phyloP scores from a whole-genome alignment of 208 protist species.

The Trypanosoma vivax region DNA sequence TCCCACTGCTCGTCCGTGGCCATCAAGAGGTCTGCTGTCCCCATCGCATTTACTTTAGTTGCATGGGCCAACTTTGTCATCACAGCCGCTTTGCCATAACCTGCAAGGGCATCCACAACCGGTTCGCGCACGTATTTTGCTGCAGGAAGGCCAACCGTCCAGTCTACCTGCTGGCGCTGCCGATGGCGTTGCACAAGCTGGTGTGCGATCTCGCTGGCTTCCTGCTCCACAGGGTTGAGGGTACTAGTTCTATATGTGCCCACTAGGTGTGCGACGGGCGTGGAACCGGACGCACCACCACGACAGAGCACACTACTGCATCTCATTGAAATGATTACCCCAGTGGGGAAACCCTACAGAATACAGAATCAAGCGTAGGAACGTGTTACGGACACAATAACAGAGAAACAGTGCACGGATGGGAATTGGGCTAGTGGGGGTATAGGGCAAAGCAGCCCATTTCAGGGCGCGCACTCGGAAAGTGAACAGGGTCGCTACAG shows the following conservation, averaged over 20 bases:
- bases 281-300: too few species aligned
- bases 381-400: too few species aligned
- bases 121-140: not conserved
- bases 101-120: not conserved
- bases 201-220: not conserved
- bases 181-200: slow-evolving; percentile 9
- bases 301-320: not conserved
- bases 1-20: slow-evolving; percentile 15
- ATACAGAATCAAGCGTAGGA: too few species aligned
- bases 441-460: too few species aligned
- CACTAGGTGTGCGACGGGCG: not conserved
- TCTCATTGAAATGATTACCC: not conserved
- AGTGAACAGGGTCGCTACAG: too few species aligned
- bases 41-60: not conserved
- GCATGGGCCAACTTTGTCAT: not conserved
- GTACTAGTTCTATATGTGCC: not conserved
- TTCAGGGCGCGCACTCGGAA: too few species aligned
- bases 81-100: slow-evolving; percentile 11
- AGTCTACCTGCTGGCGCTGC: not conserved
- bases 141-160: not conserved
- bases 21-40: not conserved
- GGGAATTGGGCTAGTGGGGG: too few species aligned
- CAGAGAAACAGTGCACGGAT: too few species aligned
- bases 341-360: too few species aligned
- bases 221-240: not conserved